Base-by-base conservation (phyloP, 805 yeast species). In the Nakazawaea ishiwadae region DNA sequence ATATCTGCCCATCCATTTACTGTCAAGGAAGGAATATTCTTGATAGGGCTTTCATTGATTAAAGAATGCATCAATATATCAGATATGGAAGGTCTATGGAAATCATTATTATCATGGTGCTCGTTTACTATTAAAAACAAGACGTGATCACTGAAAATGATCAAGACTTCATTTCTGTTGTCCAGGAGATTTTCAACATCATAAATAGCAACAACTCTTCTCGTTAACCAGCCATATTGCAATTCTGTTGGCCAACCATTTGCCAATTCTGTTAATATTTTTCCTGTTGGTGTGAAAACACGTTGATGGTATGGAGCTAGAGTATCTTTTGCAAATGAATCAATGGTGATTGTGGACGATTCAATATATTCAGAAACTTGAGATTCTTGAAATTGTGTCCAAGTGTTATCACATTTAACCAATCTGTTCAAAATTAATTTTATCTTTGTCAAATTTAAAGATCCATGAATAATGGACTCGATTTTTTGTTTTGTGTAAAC, bases 271-370 rank as follows among this genome's bases (percentile, higher is more conserved):
- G 95, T 81, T 37, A 91, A 63, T 3, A 91, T 71, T 57, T 88
- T 89, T 0, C 97, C 97, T 0, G 96, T 81, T 2, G 96, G 96
- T 0, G 96, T 90, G 57, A 89, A 85, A 0, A 88, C 79, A 48
- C 96, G 65, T 40, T 79, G 68, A 45, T 72, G 75, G 47, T 75
- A 79, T 7, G 77, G 74, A 37, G 62, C 63, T 40, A 69, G 48
- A 29, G 68, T 66, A 38, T 69, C 76, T 18, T 68, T 73, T 1
- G 91, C 96, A 65, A 89, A 90, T 0, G 96, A 84, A 51, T 86
- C 85, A 17, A 89, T 82, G 0, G 89, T 81, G 21, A 74, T 76
- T 3, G 75, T 58, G 2, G 86, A 75, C 2, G 79, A 72, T 4
- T 69, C 51, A 52, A 75, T 78, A 50, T 71, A 73, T 36, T 61